Evolutionary conservation across 176 grass and related monocot genomes (phyloP).

Genomic region (Thinopyrum elongatum): DNA sequence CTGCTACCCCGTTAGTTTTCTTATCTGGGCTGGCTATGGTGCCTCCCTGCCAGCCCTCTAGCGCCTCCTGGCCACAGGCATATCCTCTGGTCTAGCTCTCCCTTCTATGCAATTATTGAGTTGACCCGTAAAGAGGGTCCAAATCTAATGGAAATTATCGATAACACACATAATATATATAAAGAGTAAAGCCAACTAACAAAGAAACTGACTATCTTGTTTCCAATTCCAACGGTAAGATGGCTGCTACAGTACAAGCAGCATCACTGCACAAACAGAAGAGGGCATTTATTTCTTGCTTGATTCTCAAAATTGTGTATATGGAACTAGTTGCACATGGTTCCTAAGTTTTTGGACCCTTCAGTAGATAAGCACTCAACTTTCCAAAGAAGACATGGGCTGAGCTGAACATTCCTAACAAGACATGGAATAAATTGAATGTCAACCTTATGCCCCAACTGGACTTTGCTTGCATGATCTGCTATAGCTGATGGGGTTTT

Average conservation of each 20-base stretch:
- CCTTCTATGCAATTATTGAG: background rate
- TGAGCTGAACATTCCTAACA: background rate
- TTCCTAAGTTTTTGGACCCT: background rate
- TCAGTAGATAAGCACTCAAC: background rate
- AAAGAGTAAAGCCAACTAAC: background rate
- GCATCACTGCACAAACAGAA: background rate
- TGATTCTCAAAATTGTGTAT: background rate
- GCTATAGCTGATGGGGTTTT: background rate
- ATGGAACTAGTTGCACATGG: background rate
- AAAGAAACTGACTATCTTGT: background rate
- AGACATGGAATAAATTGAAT: too few species aligned
- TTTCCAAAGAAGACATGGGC: background rate
- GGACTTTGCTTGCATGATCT: background rate
- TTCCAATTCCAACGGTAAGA: background rate
- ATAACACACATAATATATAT: background rate
- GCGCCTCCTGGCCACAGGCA: background rate
- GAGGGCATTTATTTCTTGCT: background rate
- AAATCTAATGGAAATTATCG: background rate
- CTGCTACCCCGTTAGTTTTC: background rate
- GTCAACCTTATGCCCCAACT: background rate
- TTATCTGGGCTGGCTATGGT: background rate
- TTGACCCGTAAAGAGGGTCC: background rate
- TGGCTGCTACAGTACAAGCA: background rate
- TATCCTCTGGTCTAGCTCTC: background rate
- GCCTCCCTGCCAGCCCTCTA: background rate